Percentiles rank a stretch among this genome's conserved stretches.
These are phyloP conservation scores for Cubamyces sp. DNA, from an alignment of 768 basidiomycete species.

Conservation along the genomic window DNA sequence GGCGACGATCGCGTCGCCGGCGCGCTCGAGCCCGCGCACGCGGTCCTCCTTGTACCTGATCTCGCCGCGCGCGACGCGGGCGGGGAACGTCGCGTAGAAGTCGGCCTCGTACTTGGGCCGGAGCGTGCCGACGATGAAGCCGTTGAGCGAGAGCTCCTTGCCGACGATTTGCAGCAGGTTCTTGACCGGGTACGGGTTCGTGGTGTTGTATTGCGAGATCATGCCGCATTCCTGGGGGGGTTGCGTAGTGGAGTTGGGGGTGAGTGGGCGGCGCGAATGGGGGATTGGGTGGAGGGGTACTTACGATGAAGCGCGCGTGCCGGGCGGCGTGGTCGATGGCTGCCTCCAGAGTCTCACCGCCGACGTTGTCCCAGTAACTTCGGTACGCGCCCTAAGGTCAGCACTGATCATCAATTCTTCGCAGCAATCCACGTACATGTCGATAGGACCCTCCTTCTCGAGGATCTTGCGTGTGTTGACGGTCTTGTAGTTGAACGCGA, in stretches of 20 bases:
- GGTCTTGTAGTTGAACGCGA: constrained; percentile 78
- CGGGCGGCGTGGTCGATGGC: constrained; percentile 26
- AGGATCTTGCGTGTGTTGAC: constrained; percentile 54
- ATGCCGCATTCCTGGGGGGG: constrained; percentile 35
- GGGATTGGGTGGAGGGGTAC: not conserved
- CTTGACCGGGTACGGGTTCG: constrained; percentile 28
- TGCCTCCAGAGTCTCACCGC: constrained; percentile 36
- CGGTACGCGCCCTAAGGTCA: not conserved
- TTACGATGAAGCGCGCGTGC: constrained; percentile 31
- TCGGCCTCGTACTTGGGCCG: constrained; percentile 31
- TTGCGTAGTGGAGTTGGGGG: not conserved
- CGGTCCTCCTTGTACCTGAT: constrained; percentile 43
- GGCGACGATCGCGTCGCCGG: constrained; percentile 39
- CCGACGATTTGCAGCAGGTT: constrained; percentile 35
- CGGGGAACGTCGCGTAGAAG: constrained; percentile 38
- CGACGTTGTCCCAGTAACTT: constrained; percentile 41
- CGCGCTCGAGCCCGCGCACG: constrained; percentile 38
- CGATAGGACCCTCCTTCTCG: constrained; percentile 57
- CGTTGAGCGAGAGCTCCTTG: constrained; percentile 35
- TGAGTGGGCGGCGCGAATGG: not conserved
- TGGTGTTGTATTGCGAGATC: constrained; percentile 34
- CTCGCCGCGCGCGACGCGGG: constrained; percentile 36
- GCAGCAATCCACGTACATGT: constrained; percentile 42
- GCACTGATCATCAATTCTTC: not conserved
- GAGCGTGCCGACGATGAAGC: constrained; percentile 36